Conservation (phyloP, 2,329 filamentous ascomycete genomes). For the Alternaria sp. region DNA sequence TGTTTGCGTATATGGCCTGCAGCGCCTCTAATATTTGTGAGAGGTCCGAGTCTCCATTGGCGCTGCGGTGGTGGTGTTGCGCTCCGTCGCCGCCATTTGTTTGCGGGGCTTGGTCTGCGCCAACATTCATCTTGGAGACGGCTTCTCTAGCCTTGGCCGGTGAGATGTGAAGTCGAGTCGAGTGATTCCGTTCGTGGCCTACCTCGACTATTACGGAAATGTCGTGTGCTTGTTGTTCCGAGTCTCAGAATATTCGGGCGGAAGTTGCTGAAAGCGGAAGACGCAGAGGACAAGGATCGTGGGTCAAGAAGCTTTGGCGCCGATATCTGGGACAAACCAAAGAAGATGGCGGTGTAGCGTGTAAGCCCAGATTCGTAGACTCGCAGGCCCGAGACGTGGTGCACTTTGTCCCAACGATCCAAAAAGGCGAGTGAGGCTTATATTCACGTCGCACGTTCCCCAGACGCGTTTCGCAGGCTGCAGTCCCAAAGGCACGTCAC, state of each 20-base stretch:
- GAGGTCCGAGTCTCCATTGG: slow-evolving; percentile 54
- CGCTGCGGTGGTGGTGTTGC: slow-evolving; percentile 31
- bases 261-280: slow-evolving; percentile 23
- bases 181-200: slow-evolving; percentile 1
- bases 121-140: slow-evolving; percentile 45
- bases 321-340: slow-evolving; percentile 23
- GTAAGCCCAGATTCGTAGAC: slow-evolving; percentile 14
- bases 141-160: slow-evolving; percentile 18
- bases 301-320: slow-evolving; percentile 27
- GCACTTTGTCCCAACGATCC: slow-evolving; percentile 3
- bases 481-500: slow-evolving; percentile 18
- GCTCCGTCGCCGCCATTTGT: slow-evolving; percentile 19
- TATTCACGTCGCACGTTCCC: slow-evolving; percentile 16
- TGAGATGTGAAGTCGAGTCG: not conserved
- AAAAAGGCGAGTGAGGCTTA: not conserved
- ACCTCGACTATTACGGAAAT: not conserved
- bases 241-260: slow-evolving; percentile 4
- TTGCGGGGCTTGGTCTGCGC: slow-evolving; percentile 40
- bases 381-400: slow-evolving; percentile 5
- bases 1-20: slow-evolving; percentile 83
- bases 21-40: slow-evolving; percentile 82
- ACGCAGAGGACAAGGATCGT: slow-evolving; percentile 20
- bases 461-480: slow-evolving; percentile 28
- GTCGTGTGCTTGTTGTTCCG: not conserved
- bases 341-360: slow-evolving; percentile 30